A percentile compares a stretch with the other conserved stretches of the same genome.
Evolutionary conservation across 2,329 filamentous ascomycete genomes (phyloP).

Genomic region (Ophiostoma quercus): DNA sequence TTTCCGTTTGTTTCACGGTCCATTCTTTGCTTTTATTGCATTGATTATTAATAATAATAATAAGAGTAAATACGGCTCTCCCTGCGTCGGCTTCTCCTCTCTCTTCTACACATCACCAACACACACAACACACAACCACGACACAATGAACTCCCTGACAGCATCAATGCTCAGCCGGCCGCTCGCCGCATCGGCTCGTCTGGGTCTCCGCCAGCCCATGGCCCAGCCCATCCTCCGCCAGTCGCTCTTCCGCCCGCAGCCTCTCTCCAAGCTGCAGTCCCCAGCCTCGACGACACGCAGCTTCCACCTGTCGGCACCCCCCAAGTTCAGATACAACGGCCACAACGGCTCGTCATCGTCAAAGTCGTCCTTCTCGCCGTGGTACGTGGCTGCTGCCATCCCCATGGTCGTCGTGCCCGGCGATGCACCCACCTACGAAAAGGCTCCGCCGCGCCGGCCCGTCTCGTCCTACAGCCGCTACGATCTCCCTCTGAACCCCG

Average conservation of each 20-base stretch:
- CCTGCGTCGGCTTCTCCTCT: background rate
- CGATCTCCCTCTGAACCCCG: constrained; percentile 30
- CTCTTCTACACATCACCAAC: background rate
- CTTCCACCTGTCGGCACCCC: background rate
- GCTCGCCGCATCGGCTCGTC: background rate
- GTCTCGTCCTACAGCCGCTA: constrained; percentile 12
- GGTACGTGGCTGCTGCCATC: constrained; percentile 21
- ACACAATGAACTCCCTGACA: constrained; percentile 2
- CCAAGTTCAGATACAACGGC: background rate
- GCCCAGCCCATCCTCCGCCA: background rate
- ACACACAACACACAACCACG: background rate
- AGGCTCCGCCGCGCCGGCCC: constrained; percentile 2
- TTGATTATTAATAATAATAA: background rate
- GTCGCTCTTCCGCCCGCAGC: background rate
- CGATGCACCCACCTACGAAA: background rate
- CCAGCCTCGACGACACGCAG: background rate
- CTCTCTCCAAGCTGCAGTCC: background rate
- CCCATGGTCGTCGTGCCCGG: constrained; percentile 19
- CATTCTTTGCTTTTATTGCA: background rate
- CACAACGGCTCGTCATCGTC: constrained; percentile 17
- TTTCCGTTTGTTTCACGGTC: constrained; percentile 17
- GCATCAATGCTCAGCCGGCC: background rate
- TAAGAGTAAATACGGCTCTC: no score
- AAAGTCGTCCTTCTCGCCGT: constrained; percentile 8
- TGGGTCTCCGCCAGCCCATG: background rate